Conservation (phyloP, 352 stramenopile species). For the Globisporangium orthogonon region DNA sequence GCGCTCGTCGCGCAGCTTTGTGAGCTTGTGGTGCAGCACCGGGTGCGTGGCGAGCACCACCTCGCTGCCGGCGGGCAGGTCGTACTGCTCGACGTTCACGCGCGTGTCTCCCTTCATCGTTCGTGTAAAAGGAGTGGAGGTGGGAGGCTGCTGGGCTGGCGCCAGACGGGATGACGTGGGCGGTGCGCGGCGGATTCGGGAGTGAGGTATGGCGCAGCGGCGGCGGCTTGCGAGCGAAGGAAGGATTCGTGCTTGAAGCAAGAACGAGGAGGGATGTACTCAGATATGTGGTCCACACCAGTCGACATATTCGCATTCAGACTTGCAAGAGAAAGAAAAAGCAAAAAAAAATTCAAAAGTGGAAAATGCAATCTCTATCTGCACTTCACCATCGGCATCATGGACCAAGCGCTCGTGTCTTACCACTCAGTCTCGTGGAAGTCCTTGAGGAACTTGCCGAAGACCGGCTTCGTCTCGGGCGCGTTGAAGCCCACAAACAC, state of each 20-base stretch:
- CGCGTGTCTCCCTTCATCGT: conserved; percentile 60
- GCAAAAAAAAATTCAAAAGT: too few relatives aligned
- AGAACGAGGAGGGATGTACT: too few relatives aligned
- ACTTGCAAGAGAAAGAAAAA: too few relatives aligned
- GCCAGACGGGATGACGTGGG: conserved; percentile 6
- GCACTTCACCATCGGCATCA: not conserved
- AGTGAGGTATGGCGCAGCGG: conserved; percentile 11
- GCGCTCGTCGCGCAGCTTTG: conserved; percentile 92
- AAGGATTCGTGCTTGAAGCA: not conserved
- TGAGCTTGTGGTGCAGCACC: conserved; percentile 95
- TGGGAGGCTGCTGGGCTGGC: not conserved
- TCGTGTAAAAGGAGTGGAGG: not conserved
- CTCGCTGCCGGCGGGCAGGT: conserved; percentile 55
- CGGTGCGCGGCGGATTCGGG: conserved; percentile 11
- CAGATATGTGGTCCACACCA: too few relatives aligned
- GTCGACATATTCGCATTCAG: too few relatives aligned
- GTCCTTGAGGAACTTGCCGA: conserved; percentile 87
- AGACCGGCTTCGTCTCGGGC: conserved; percentile 34
- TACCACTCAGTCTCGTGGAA: conserved; percentile 90
- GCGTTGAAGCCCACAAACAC: conserved; percentile 89
- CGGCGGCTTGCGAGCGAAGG: not conserved
- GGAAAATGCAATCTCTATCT: too few relatives aligned
- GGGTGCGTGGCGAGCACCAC: conserved; percentile 87
- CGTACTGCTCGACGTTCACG: conserved; percentile 61
- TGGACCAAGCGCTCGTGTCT: not conserved